A percentile compares a stretch with the other conserved stretches of the same genome.
phyloP scores from a whole-genome alignment of 257 asterid genomes.

The Lantana camara region DNA sequence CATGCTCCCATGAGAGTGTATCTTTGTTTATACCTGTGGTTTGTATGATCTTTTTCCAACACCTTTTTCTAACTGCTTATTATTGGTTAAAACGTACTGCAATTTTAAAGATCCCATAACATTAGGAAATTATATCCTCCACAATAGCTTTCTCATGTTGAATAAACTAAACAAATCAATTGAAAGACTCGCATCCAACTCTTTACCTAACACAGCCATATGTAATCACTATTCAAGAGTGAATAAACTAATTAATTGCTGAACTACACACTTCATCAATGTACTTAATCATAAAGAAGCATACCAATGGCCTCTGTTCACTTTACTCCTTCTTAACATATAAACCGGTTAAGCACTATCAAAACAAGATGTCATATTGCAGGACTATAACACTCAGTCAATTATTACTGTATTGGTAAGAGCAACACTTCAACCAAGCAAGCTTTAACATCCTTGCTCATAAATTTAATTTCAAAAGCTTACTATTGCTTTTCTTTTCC shows the following conservation, averaged over 20 bases:
- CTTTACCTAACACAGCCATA: not conserved
- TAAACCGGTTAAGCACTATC: not conserved
- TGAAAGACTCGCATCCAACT: not conserved
- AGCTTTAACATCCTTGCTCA: not conserved
- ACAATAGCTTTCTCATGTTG: not conserved
- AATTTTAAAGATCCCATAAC: not conserved
- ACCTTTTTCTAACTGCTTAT: not conserved
- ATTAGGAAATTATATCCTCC: not conserved
- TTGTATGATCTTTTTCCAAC: too few relatives aligned
- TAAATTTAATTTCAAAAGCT: not conserved
- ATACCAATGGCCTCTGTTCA: not conserved
- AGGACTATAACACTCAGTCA: constrained; percentile 7
- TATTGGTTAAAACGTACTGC: not conserved
- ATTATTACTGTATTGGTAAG: not conserved
- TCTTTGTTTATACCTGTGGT: too few relatives aligned
- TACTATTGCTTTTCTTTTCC: not conserved
- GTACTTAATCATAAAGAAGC: not conserved
- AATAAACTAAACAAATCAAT: not conserved
- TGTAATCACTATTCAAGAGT: not conserved
- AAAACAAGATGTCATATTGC: not conserved
- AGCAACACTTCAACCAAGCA: too few relatives aligned
- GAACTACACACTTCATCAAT: not conserved
- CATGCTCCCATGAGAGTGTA: too few relatives aligned
- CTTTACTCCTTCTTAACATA: not conserved
- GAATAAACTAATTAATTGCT: constrained; percentile 1